Evolutionary conservation across 352 stramenopile species (phyloP).

Genomic region (Phytophthora aleatoria): DNA sequence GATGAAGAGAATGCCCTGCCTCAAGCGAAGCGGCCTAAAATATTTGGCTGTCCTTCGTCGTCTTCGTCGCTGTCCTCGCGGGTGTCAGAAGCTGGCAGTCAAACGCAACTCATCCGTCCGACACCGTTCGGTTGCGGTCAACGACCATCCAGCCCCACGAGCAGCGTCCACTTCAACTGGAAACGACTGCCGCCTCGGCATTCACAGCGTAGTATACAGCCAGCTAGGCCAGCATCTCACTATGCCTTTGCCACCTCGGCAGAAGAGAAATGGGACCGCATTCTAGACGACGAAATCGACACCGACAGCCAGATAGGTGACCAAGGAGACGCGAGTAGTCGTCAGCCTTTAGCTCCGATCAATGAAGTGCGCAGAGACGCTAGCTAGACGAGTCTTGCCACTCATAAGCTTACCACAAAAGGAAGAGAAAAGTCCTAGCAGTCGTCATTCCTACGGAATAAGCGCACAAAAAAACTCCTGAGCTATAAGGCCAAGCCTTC

Average conservation of each 20-base stretch:
- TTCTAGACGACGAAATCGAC: constrained; percentile 50
- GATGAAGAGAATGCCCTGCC: constrained; percentile 29
- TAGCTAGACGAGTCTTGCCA: constrained; percentile 9
- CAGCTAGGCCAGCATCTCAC: constrained; percentile 8
- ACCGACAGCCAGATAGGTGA: constrained; percentile 17
- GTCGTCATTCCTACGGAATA: constrained; percentile 26
- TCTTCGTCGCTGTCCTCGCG: constrained; percentile 23
- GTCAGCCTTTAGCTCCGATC: constrained; percentile 15
- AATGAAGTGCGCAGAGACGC: constrained; percentile 8
- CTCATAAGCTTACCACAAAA: constrained; percentile 17
- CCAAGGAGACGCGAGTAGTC: constrained; percentile 5
- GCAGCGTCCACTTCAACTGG: constrained; percentile 13
- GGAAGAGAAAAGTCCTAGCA: constrained; percentile 14
- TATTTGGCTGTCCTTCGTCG: constrained; percentile 21
- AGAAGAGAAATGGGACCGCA: constrained; percentile 82
- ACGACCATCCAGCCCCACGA: background rate
- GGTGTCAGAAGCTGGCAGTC: constrained; percentile 22
- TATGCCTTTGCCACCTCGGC: constrained; percentile 39
- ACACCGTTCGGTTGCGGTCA: constrained; percentile 36
- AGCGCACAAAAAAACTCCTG: constrained; percentile 11
- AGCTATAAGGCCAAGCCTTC: constrained; percentile 33
- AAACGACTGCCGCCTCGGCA: constrained; percentile 21
- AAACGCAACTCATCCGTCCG: constrained; percentile 30
- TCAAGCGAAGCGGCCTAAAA: constrained; percentile 28
- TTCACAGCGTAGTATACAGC: constrained; percentile 16